Evolutionary conservation across 352 stramenopile genomes (phyloP), one percentile per base, ranked within the genome.

Genomic region (Phytophthora lateralis): DNA sequence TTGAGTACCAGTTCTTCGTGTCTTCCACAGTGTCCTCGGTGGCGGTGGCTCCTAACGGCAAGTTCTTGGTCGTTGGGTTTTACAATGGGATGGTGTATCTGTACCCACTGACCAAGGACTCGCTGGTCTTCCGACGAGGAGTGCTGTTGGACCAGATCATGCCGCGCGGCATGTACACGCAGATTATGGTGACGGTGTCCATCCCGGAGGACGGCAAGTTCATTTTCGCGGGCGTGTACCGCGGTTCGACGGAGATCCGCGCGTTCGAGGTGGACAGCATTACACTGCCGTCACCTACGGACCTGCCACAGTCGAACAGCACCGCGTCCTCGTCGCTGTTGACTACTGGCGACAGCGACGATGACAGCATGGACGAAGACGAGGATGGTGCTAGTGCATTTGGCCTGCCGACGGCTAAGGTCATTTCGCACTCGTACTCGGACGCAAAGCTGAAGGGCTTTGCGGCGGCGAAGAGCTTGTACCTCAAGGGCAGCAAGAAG

Each of bases 361-460:
- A 71, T 52, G 54, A 71, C 24, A 67, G 71, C 27, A 60, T 49
- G 27, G 55, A 66, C 15, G 78, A 82, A 10, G 58, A 79, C 6
- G 70, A 77, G 21, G 55, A 73, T 7, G 49, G n/a, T 6, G 52
- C 51, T 15, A 47, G 30, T 15, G 45, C 42, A 5, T 78, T 86
- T 51, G 79, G 78, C 8, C 37, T 76, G 20, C 72, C 78, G 0
- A 82, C 68, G 10, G 85, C 82, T 0, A 78, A 82, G 3, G 72
- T 79, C 2, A 64, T 89, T 11, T 72, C 77, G 0, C 83, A 95
- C 60, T 89, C 79, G 35, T 90, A 83, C 57, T 93, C 82, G 6
- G 86, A 95, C 49, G 79, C 86, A 3, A 95, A 95, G 54, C 70
- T 95, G 4, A 91, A 95, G 63, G 87, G 87, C 1, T 95, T 95